phyloP scores from a whole-genome alignment of 164 flowering plant genomes.

The Santalum album region DNA sequence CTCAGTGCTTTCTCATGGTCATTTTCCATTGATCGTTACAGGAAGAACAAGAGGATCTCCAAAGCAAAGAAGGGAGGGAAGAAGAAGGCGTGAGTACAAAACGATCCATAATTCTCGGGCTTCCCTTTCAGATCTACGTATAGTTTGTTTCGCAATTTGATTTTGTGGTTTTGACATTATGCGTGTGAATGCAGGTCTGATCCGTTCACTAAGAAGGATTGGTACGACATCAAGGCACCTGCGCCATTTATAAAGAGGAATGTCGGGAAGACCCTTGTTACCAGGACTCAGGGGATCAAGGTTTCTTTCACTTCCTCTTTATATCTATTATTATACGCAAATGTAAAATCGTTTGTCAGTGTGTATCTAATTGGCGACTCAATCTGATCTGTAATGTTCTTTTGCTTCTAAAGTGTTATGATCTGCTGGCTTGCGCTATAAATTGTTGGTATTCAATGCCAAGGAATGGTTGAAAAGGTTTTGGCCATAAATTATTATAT shows the following conservation, averaged over 20 bases:
- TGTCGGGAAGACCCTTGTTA: slow-evolving; percentile 25
- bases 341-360: no score
- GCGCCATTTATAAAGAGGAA: slow-evolving; percentile 11
- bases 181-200: slow-evolving; percentile 15
- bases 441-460: no score
- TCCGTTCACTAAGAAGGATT: slow-evolving; percentile 27
- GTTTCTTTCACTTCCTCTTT: no score
- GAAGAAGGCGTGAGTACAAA: slow-evolving; percentile 3
- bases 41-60: slow-evolving; percentile 6
- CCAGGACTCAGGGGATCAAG: slow-evolving; percentile 30
- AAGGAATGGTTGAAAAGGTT: no score
- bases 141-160: not conserved
- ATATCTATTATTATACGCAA: no score
- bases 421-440: no score
- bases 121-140: slow-evolving; percentile 31
- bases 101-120: not conserved
- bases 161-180: not conserved
- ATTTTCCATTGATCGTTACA: not conserved
- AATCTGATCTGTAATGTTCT: no score
- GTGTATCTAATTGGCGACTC: no score
- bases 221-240: slow-evolving; percentile 31
- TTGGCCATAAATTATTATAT: no score
- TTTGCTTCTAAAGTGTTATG: no score
- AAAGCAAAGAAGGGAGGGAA: slow-evolving; percentile 4
- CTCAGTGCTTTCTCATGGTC: not conserved